phyloP scores from a whole-genome alignment of 2,329 filamentous ascomycete species.

The Aspergillus texensis region DNA sequence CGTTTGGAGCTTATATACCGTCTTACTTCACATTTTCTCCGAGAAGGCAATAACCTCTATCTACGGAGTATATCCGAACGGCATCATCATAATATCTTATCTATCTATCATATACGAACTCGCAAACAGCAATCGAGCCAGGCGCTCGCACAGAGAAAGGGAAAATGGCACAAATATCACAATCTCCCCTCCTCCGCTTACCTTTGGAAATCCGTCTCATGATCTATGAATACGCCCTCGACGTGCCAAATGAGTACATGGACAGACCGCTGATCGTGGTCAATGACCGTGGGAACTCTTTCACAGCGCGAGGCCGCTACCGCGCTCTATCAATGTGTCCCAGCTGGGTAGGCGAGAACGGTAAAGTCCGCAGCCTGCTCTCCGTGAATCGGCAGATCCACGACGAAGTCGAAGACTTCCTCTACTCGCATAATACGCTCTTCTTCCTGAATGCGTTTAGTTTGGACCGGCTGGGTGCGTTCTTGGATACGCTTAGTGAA shows the following conservation, averaged over 20 bases:
- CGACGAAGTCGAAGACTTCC: constrained; percentile 37
- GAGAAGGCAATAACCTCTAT: background rate
- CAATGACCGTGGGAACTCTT: constrained; percentile 35
- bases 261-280: constrained; percentile 38
- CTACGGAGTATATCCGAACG: background rate
- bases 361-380: constrained; percentile 34
- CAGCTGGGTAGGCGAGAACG: constrained; percentile 36
- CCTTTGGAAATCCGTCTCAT: constrained; percentile 37
- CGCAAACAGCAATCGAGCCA: background rate
- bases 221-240: constrained; percentile 37
- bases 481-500: constrained; percentile 36
- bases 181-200: constrained; percentile 28
- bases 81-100: background rate
- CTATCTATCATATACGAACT: background rate
- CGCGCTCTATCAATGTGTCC: constrained; percentile 37
- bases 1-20: background rate
- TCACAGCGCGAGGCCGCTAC: constrained; percentile 35
- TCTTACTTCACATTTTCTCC: background rate
- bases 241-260: constrained; percentile 35
- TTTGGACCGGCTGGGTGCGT: constrained; percentile 31
- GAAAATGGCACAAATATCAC: background rate
- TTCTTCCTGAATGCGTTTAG: constrained; percentile 41
- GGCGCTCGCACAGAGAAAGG: background rate
- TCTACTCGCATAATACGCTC: constrained; percentile 38
- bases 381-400: constrained; percentile 39